Percentiles rank a stretch among this genome's conserved stretches.
phyloP scores from a whole-genome alignment of 192 early-diverging fungal genomes.

The Chytriomyces sp. region DNA sequence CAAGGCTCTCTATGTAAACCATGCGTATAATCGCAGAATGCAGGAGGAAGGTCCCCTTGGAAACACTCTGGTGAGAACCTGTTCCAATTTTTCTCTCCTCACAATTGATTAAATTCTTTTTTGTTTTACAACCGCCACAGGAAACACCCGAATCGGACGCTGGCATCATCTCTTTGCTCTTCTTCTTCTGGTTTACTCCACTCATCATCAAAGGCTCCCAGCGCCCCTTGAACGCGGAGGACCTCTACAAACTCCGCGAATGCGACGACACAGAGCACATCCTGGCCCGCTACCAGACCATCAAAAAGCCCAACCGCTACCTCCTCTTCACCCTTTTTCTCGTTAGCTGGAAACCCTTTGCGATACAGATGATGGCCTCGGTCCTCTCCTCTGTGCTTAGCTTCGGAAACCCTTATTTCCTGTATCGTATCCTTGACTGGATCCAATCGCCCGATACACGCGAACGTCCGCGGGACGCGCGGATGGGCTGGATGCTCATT shows the following conservation, averaged over 20 bases:
- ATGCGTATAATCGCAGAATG: not conserved
- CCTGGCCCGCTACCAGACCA: slow-evolving; percentile 19
- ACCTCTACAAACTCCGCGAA: slow-evolving; percentile 59
- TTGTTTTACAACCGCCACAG: slow-evolving; percentile 7
- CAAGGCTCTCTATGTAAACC: not conserved
- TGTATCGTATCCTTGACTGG: slow-evolving; percentile 44
- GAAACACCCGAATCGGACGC: slow-evolving; percentile 29
- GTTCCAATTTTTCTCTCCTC: not conserved
- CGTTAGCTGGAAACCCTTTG: slow-evolving; percentile 19
- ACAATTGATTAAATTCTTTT: not conserved
- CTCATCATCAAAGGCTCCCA: slow-evolving; percentile 57
- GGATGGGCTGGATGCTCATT: slow-evolving; percentile 31
- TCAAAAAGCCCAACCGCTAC: slow-evolving; percentile 10
- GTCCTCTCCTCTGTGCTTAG: slow-evolving; percentile 19
- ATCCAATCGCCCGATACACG: slow-evolving; percentile 32
- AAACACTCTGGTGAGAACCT: not conserved
- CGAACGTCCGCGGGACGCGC: not conserved
- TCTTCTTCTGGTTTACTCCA: slow-evolving; percentile 64
- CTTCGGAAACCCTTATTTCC: slow-evolving; percentile 39
- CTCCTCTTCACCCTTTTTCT: slow-evolving; percentile 31
- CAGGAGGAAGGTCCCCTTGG: not conserved
- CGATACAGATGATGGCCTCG: slow-evolving; percentile 5
- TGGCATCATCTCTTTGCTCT: slow-evolving; percentile 36
- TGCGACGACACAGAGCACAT: slow-evolving; percentile 50
- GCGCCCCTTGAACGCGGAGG: slow-evolving; percentile 58